phyloP scores from a whole-genome alignment of 2,329 filamentous ascomycete genomes.

The Cylindrodendrum hubeiense region DNA sequence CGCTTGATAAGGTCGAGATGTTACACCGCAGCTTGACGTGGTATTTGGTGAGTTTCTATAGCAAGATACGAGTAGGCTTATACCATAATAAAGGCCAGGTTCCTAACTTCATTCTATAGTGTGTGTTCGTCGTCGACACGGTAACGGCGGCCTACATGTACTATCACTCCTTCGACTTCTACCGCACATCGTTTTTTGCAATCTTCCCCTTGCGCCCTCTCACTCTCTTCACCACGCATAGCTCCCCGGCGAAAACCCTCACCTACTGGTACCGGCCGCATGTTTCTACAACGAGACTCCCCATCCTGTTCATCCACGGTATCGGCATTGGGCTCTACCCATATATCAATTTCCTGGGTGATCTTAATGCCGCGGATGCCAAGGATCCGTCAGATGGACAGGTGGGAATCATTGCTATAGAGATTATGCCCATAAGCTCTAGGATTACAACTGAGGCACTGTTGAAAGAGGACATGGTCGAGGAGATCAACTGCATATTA shows the following conservation, averaged over 20 bases:
- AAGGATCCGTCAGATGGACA: slow-evolving; percentile 56
- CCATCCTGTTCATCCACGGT: slow-evolving; percentile 73
- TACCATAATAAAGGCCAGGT: slow-evolving; percentile 2
- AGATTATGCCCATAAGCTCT: slow-evolving; percentile 70
- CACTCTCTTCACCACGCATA: slow-evolving; percentile 57
- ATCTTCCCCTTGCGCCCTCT: slow-evolving; percentile 68
- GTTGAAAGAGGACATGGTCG: slow-evolving; percentile 60
- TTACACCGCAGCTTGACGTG: slow-evolving; percentile 66
- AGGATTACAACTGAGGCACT: slow-evolving; percentile 65
- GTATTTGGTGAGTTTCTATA: slow-evolving; percentile 61
- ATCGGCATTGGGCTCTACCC: slow-evolving; percentile 67
- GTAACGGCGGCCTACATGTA: slow-evolving; percentile 49
- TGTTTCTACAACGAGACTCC: slow-evolving; percentile 66
- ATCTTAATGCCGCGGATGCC: slow-evolving; percentile 58
- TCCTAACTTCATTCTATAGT: slow-evolving; percentile 43
- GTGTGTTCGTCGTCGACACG: slow-evolving; percentile 61
- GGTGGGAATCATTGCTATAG: slow-evolving; percentile 69
- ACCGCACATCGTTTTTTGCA: slow-evolving; percentile 58
- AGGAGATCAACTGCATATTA: slow-evolving; percentile 65
- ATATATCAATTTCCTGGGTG: slow-evolving; percentile 65
- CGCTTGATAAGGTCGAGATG: slow-evolving; percentile 69
- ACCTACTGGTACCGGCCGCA: slow-evolving; percentile 73
- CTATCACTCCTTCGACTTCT: slow-evolving; percentile 60
- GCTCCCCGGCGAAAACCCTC: slow-evolving; percentile 60
- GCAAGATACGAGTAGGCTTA: slow-evolving; percentile 6